A percentile compares a stretch with the other conserved stretches of the same genome.
Evolutionary conservation across 2,329 filamentous ascomycete species (phyloP).

Genomic region (Penicillium sp.): DNA sequence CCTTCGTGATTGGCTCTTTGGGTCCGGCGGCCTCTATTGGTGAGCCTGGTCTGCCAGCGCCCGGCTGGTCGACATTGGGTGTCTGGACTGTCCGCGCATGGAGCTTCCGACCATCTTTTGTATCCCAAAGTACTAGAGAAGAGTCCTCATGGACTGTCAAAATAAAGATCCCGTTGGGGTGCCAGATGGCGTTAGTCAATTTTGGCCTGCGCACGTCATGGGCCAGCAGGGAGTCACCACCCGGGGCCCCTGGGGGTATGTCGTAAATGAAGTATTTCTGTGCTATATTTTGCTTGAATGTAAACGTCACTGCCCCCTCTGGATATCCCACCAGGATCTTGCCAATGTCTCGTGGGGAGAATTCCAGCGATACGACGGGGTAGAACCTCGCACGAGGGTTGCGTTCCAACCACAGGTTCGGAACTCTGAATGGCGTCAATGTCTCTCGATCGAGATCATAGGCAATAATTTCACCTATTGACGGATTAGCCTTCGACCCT

Average conservation of each 20-base stretch:
- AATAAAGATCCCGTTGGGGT: conserved; percentile 88
- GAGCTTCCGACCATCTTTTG: conserved; percentile 78
- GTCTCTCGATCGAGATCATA: conserved; percentile 84
- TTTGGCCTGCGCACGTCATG: conserved; percentile 65
- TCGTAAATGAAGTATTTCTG: conserved; percentile 79
- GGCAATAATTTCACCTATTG: conserved; percentile 71
- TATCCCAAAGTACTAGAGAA: conserved; percentile 90
- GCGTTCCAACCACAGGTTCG: conserved; percentile 77
- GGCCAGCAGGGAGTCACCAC: conserved; percentile 61
- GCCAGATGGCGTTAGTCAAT: conserved; percentile 83
- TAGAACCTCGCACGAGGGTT: conserved; percentile 64
- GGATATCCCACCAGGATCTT: conserved; percentile 87
- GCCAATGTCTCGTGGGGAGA: conserved; percentile 90
- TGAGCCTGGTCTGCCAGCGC: conserved; percentile 44
- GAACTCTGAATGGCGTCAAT: conserved; percentile 72
- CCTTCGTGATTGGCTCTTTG: conserved; percentile 70
- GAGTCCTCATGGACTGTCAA: conserved; percentile 85
- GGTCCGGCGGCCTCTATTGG: conserved; percentile 53
- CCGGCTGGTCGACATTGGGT: conserved; percentile 67
- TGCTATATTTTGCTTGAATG: conserved; percentile 84
- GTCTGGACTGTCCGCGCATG: conserved; percentile 77
- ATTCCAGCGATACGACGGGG: conserved; percentile 69
- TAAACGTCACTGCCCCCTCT: conserved; percentile 83
- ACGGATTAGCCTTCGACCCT: background rate
- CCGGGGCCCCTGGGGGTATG: conserved; percentile 74